These are phyloP conservation scores for Haplographium delicatum DNA, from an alignment of 495 filamentous ascomycete genomes.

Conservation along the genomic window DNA sequence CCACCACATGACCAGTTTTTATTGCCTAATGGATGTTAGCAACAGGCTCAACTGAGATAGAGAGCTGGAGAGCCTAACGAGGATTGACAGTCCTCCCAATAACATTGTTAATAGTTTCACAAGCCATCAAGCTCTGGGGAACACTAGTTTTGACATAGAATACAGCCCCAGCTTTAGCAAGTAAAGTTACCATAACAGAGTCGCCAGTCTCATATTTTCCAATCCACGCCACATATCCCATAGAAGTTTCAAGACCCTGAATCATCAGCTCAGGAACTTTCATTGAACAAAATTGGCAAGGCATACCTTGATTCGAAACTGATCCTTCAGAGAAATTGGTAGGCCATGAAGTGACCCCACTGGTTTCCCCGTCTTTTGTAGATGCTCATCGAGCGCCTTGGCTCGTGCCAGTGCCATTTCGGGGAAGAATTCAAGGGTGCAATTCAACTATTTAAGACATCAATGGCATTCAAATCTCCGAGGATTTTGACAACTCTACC, in stretches of 20 bases:
- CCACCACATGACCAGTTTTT: slow-evolving; percentile 57
- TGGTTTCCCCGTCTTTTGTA: slow-evolving; percentile 40
- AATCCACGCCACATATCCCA: slow-evolving; percentile 50
- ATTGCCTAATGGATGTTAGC: slow-evolving; percentile 29
- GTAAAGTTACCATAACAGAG: slow-evolving; percentile 34
- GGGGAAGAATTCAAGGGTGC: slow-evolving; percentile 61
- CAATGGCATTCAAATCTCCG: not conserved
- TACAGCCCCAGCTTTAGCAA: slow-evolving; percentile 52
- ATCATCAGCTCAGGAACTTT: slow-evolving; percentile 33
- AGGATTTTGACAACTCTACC: slow-evolving; percentile 35
- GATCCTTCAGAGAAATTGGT: slow-evolving; percentile 62
- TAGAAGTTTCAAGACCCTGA: slow-evolving; percentile 47
- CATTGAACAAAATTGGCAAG: slow-evolving; percentile 25
- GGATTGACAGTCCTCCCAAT: slow-evolving; percentile 66
- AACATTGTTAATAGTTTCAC: slow-evolving; percentile 57
- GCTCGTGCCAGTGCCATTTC: slow-evolving; percentile 54
- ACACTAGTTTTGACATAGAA: slow-evolving; percentile 65
- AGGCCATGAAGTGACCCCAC: slow-evolving; percentile 64
- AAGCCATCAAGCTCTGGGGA: slow-evolving; percentile 47
- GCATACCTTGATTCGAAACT: slow-evolving; percentile 54
- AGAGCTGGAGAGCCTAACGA: slow-evolving; percentile 8
- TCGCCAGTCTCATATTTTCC: slow-evolving; percentile 44
- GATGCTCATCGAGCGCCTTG: slow-evolving; percentile 47
- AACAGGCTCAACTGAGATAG: not conserved
- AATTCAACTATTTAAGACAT: slow-evolving; percentile 43